Conservation (phyloP, 192 early-diverging fungal genomes). For the Coemansia erecta region DNA sequence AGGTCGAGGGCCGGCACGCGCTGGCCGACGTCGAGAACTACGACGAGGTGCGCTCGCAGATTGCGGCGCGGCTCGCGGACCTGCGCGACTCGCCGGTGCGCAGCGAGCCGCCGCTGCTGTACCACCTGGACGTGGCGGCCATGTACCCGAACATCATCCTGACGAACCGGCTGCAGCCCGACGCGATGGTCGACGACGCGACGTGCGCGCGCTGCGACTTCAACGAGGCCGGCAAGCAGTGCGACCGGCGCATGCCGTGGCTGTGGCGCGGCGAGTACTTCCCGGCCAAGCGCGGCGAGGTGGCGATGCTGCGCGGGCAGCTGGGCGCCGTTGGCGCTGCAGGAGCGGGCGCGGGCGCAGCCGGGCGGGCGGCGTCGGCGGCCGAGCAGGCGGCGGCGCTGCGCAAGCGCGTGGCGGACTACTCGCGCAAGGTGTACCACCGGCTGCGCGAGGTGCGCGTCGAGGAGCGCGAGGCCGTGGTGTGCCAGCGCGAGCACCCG, state of each 20-base stretch:
- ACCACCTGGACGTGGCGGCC: conserved; percentile 99
- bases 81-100: conserved; percentile 82
- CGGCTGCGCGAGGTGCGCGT: conserved; percentile 79
- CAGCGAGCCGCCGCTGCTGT: conserved; percentile 80
- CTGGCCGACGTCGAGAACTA: conserved; percentile 85
- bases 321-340: conserved; percentile 64
- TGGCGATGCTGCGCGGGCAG: conserved; percentile 87
- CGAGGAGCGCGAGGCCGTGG: conserved; percentile 79
- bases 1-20: conserved; percentile 72
- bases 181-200: conserved; percentile 89
- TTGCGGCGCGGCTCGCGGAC: conserved; percentile 62
- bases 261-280: conserved; percentile 97
- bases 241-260: conserved; percentile 95
- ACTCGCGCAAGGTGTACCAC: conserved; percentile 85
- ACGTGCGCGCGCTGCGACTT: conserved; percentile 91
- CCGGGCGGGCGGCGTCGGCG: conserved; percentile 46
- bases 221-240: conserved; percentile 80
- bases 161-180: conserved; percentile 96
- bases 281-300: conserved; percentile 84
- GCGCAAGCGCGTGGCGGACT: conserved; percentile 80
- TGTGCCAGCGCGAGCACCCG: conserved; percentile 97
- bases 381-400: conserved; percentile 70
- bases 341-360: conserved; percentile 62
- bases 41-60: conserved; percentile 74
- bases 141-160: conserved; percentile 99